phyloP scores from a whole-genome alignment of 106 monocot species.

The Dendrobium catenatum region DNA sequence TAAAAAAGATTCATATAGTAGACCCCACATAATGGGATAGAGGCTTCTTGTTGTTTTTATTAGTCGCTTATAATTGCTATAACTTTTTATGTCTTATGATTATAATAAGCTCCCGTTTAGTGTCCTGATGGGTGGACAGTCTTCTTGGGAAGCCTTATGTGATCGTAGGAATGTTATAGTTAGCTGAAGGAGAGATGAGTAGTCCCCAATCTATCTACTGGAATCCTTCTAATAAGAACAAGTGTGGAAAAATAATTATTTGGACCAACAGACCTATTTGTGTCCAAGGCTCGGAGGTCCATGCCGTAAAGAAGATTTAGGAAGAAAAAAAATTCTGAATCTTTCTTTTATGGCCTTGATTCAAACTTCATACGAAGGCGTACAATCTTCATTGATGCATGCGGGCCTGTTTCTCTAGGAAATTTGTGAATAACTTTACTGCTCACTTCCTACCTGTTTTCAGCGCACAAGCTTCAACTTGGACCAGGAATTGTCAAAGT shows the following conservation, averaged over 20 bases:
- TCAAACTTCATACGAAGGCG: not conserved
- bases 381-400: not conserved
- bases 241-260: not conserved
- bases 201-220: not conserved
- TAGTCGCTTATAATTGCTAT: no score
- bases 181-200: not conserved
- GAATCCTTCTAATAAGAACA: not conserved
- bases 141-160: not conserved
- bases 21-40: no score
- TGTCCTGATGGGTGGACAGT: not conserved
- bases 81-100: no score
- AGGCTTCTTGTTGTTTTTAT: no score
- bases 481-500: not conserved
- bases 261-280: not conserved
- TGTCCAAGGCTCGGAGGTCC: not conserved
- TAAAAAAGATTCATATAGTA: no score
- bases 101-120: no score
- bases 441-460: not conserved
- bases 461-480: not conserved
- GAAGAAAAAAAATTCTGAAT: not conserved
- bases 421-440: not conserved
- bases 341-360: not conserved
- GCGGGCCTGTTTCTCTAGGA: not conserved
- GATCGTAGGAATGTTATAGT: not conserved
- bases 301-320: not conserved